Percentiles rank a stretch among this genome's conserved stretches.
phyloP scores from a whole-genome alignment of 2,329 filamentous ascomycete genomes.

The Fusarium nisikadoi region DNA sequence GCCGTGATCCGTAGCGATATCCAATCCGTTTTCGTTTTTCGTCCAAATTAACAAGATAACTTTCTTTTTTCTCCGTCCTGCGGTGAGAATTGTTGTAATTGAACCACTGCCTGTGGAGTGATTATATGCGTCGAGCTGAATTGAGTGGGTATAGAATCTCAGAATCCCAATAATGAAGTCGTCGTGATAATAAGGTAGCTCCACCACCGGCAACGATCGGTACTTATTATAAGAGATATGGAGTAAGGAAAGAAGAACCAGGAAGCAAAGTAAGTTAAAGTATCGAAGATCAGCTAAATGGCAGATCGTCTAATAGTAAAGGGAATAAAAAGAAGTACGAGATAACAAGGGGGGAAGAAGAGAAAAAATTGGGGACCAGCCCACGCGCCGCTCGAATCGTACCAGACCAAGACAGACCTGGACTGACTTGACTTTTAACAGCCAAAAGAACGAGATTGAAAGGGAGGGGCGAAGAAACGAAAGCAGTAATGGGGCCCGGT shows the following conservation, averaged over 20 bases:
- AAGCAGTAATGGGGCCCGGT: constrained; percentile 33
- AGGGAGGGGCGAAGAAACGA: constrained; percentile 14
- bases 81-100: constrained; percentile 28
- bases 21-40: not conserved
- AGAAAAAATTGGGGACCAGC: constrained; percentile 41
- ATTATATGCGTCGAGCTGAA: not conserved
- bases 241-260: constrained; percentile 1
- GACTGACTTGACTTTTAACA: constrained; percentile 30
- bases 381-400: constrained; percentile 43
- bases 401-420: constrained; percentile 38
- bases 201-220: constrained; percentile 11
- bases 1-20: constrained; percentile 3
- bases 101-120: constrained; percentile 9
- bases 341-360: constrained; percentile 23
- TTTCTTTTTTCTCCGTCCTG: constrained; percentile 32
- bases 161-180: constrained; percentile 12
- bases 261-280: constrained; percentile 21
- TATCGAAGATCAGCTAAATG: constrained; percentile 25
- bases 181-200: constrained; percentile 8
- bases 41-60: constrained; percentile 4
- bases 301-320: constrained; percentile 26
- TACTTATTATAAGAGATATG: constrained; percentile 19
- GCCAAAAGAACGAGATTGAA: constrained; percentile 26
- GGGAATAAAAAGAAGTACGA: constrained; percentile 20
- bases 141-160: constrained; percentile 28